Conservation (phyloP, 257 asterid genomes). For the Solanum lycopersicoides region DNA sequence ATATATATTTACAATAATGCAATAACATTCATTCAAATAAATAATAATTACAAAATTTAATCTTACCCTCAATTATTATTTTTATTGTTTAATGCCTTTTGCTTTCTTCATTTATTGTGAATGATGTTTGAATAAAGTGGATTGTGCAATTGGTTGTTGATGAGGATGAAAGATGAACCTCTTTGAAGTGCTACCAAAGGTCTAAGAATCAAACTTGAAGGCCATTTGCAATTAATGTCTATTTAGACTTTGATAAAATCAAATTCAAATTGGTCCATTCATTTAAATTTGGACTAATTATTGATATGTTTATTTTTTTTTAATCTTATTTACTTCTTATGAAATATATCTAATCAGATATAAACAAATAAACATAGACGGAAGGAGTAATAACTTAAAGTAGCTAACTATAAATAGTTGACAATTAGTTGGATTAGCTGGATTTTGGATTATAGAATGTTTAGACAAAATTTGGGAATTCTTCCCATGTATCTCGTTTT, state of each 20-base stretch:
- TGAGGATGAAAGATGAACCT: background rate
- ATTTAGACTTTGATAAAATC: background rate
- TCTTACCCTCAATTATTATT: background rate
- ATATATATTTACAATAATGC: background rate
- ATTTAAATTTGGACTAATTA: background rate
- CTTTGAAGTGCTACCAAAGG: no score
- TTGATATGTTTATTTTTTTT: no score
- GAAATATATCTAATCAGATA: background rate
- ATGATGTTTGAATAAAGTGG: background rate
- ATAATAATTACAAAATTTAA: background rate
- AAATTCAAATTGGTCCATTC: no score
- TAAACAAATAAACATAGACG: no score
- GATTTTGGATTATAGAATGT: background rate
- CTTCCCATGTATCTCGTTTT: background rate
- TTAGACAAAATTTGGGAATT: background rate
- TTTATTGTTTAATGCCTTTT: background rate
- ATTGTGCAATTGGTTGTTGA: background rate
- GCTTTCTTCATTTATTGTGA: background rate
- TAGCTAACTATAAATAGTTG: background rate
- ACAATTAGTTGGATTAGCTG: background rate
- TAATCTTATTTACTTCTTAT: no score
- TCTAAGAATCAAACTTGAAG: background rate
- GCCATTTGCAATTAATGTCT: background rate
- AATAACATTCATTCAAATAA: background rate
- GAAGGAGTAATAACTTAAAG: background rate